These are phyloP conservation scores for Zymoseptoria ardabiliae DNA, from an alignment of 2,329 filamentous ascomycete genomes.

Conservation along the genomic window DNA sequence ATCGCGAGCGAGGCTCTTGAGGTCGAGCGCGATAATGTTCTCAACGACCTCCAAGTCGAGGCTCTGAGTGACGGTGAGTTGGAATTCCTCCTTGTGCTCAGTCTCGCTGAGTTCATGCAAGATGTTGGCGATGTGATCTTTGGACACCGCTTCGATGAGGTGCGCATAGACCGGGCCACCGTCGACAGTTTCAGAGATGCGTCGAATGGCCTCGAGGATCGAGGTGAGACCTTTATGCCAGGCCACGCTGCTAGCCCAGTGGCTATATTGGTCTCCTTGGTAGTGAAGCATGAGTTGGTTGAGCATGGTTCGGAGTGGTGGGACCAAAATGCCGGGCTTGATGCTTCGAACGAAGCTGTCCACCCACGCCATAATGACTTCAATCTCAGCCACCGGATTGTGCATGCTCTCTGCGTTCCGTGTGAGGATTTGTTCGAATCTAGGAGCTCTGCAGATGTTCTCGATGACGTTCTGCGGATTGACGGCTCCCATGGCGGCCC, in stretches of 20 bases:
- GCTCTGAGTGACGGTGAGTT: constrained; percentile 30
- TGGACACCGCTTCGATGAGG: constrained; percentile 25
- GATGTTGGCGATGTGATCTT: constrained; percentile 23
- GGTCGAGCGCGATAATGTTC: constrained; percentile 62
- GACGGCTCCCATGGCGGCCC: constrained; percentile 78
- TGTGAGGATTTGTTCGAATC: constrained; percentile 55
- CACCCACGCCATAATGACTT: constrained; percentile 68
- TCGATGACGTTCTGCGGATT: constrained; percentile 76
- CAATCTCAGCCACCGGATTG: constrained; percentile 42
- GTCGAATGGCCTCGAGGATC: constrained; percentile 18
- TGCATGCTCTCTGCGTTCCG: constrained; percentile 45
- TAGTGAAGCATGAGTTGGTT: constrained; percentile 64
- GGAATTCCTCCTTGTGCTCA: constrained; percentile 25
- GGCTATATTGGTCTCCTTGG: constrained; percentile 49
- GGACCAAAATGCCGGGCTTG: constrained; percentile 64
- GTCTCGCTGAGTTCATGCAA: constrained; percentile 25
- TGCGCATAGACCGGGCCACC: constrained; percentile 25
- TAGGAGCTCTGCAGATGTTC: constrained; percentile 67
- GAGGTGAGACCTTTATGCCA: constrained; percentile 52
- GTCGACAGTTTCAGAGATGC: constrained; percentile 13
- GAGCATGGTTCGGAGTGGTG: constrained; percentile 72
- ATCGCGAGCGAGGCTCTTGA: constrained; percentile 61
- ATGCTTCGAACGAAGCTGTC: constrained; percentile 70
- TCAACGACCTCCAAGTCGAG: constrained; percentile 59
- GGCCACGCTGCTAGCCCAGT: constrained; percentile 53